These are phyloP conservation scores for Termitomyces heimii DNA, from an alignment of 768 basidiomycete genomes.

Conservation along the genomic window DNA sequence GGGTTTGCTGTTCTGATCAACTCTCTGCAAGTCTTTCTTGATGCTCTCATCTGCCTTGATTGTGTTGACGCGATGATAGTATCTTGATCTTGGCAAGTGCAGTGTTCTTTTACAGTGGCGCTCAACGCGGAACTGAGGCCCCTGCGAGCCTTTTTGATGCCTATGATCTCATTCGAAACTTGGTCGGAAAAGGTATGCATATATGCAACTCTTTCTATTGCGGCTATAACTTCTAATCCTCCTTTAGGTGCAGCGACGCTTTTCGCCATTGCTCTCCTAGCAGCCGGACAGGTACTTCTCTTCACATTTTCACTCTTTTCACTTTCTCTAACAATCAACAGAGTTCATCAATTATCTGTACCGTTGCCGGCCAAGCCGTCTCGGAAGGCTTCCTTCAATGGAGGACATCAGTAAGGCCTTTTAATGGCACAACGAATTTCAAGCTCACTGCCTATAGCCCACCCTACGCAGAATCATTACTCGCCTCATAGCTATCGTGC, in stretches of 20 bases:
- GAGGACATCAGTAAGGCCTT: slow-evolving; percentile 60
- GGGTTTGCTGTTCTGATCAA: slow-evolving; percentile 89
- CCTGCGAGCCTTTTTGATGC: slow-evolving; percentile 84
- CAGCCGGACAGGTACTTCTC: slow-evolving; percentile 61
- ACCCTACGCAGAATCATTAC: slow-evolving; percentile 77
- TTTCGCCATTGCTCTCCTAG: slow-evolving; percentile 83
- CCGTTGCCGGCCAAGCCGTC: slow-evolving; percentile 85
- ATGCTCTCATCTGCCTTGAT: neutral
- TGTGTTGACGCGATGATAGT: slow-evolving; percentile 26
- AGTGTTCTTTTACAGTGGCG: slow-evolving; percentile 60
- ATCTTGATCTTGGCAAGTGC: slow-evolving; percentile 80
- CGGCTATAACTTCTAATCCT: neutral
- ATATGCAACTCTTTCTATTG: neutral
- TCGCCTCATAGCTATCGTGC: slow-evolving; percentile 75
- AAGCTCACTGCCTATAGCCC: slow-evolving; percentile 40
- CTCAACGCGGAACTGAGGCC: slow-evolving; percentile 16
- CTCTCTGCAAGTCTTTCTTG: slow-evolving; percentile 47
- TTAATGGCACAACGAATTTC: neutral
- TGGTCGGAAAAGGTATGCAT: slow-evolving; percentile 60
- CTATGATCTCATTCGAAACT: slow-evolving; percentile 60
- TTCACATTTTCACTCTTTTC: neutral
- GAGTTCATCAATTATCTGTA: slow-evolving; percentile 86
- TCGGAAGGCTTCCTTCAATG: slow-evolving; percentile 88
- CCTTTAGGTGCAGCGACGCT: slow-evolving; percentile 71
- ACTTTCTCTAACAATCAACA: slow-evolving; percentile 11